phyloP scores from a whole-genome alignment of 2,329 filamentous ascomycete species.

The Ophiobolus disseminans region DNA sequence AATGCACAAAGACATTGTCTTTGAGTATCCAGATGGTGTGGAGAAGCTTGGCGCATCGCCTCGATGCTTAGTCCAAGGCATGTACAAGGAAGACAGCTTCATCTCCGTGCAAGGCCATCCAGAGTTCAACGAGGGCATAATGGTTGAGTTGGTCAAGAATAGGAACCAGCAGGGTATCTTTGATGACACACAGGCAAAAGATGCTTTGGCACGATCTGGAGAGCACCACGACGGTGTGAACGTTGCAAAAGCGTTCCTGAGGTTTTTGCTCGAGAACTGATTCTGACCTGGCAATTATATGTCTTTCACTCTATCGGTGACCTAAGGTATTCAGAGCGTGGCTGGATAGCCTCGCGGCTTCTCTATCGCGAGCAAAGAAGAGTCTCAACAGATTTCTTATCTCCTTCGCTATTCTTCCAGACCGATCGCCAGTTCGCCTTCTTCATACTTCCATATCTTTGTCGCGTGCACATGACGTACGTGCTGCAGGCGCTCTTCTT shows the following conservation, averaged over 20 bases:
- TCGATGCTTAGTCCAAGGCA: conserved; percentile 77
- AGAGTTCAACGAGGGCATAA: conserved; percentile 77
- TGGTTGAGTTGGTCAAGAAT: conserved; percentile 70
- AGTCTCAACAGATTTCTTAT: no score
- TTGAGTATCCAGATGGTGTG: conserved; percentile 66
- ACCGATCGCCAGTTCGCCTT: no score
- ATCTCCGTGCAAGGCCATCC: conserved; percentile 88
- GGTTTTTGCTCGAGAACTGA: conserved; percentile 70
- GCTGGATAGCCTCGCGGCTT: no score
- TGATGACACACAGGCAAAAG: conserved; percentile 70
- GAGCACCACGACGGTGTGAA: conserved; percentile 79
- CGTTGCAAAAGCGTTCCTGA: conserved; percentile 76
- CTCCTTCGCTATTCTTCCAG: no score
- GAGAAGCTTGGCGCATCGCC: conserved; percentile 70
- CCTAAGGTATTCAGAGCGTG: no score
- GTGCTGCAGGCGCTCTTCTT: no score
- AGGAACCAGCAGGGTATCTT: conserved; percentile 74
- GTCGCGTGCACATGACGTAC: no score
- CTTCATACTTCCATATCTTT: no score
- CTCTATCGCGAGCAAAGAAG: no score
- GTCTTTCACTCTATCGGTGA: no score
- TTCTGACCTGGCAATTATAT: neutral
- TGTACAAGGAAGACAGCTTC: conserved; percentile 71
- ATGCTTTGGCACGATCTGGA: conserved; percentile 70
- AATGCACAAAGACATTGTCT: conserved; percentile 84